These are phyloP conservation scores for Collybia nuda DNA, from an alignment of 768 basidiomycete species.

Conservation along the genomic window DNA sequence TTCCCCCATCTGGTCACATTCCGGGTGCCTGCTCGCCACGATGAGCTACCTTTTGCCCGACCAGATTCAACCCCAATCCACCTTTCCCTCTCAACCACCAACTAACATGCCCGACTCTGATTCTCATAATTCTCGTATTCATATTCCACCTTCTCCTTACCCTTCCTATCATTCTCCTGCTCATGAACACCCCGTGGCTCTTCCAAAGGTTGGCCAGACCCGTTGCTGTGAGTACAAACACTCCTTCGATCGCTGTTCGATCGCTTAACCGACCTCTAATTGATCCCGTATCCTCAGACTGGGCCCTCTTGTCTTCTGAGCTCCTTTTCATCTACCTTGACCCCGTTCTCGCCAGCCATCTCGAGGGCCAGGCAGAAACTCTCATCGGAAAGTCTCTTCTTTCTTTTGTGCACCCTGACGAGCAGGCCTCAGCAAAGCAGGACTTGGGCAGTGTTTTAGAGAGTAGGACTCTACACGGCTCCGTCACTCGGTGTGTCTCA, in stretches of 20 bases:
- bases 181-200: slow-evolving; percentile 30
- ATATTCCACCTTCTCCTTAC: slow-evolving; percentile 7
- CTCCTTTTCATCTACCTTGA: slow-evolving; percentile 83
- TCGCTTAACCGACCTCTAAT: slow-evolving; percentile 7
- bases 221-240: slow-evolving; percentile 66
- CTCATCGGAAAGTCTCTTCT: slow-evolving; percentile 74
- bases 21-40: slow-evolving; percentile 3
- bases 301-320: slow-evolving; percentile 76
- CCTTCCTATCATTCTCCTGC: slow-evolving; percentile 22
- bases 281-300: slow-evolving; percentile 50
- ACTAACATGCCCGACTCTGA: slow-evolving; percentile 9
- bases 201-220: slow-evolving; percentile 67
- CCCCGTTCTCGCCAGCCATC: slow-evolving; percentile 73
- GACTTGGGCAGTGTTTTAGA: slow-evolving; percentile 77
- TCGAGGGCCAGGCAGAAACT: slow-evolving; percentile 65
- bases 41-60: slow-evolving; percentile 23
- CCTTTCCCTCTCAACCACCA: slow-evolving; percentile 2
- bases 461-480: slow-evolving; percentile 76
- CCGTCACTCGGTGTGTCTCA: slow-evolving; percentile 65
- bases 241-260: slow-evolving; percentile 30
- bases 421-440: slow-evolving; percentile 68
- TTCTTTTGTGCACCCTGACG: slow-evolving; percentile 83
- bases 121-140: slow-evolving; percentile 10
- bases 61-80: slow-evolving; percentile 3
- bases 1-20: slow-evolving; percentile 8